Evolutionary conservation across 257 asterid genomes (phyloP), one percentile per base, ranked within the genome.

Genomic region (Cynanchum wilfordii): DNA sequence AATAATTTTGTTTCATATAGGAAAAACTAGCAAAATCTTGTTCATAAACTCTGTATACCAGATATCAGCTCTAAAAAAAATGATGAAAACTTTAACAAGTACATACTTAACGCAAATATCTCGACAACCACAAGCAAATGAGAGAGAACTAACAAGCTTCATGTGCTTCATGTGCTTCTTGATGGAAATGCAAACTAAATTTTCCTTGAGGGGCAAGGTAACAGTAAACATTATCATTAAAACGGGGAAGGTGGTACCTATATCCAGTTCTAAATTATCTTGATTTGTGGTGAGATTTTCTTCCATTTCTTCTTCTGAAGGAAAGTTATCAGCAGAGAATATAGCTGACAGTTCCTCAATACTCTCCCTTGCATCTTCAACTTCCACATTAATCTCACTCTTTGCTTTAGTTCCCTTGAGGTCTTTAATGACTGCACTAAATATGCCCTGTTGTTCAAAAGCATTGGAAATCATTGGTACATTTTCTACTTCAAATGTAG

Each of bases 341-440:
- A 86, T 73, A 50, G 72, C 45, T 11, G 85, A 72, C 59, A 94
- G 60, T 76, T 86, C 95, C 83, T 87, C 96, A 30, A 83, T 75
- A 74, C 85, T 83, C 72, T 49, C 79, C 80, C 78, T 80, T 65
- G 83, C 83, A 80, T 81, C 88, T 83, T 82, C 91, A 40, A 79
- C 71, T 81, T 81, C 89, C 45, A 57, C 27, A 36, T 85, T 93
- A 49, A 50, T 75, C 69, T 77, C 89, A 33, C 72, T 82, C 79
- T 82, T 88, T 22, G 84, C 73, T 73, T 89, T 94, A 59, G 78
- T 42, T 68, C 86, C 85, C 78, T 89, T 88, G 13, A 76, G 82
- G 75, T 92, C 96, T 86, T 88, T 91, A 12, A 91, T 79, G 69
- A 94, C 78, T 19, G 90, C 85, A 79, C 96, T 78, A 36, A 94